phyloP scores from a whole-genome alignment of 495 filamentous ascomycete species.

The Aspergillus asperescens region DNA sequence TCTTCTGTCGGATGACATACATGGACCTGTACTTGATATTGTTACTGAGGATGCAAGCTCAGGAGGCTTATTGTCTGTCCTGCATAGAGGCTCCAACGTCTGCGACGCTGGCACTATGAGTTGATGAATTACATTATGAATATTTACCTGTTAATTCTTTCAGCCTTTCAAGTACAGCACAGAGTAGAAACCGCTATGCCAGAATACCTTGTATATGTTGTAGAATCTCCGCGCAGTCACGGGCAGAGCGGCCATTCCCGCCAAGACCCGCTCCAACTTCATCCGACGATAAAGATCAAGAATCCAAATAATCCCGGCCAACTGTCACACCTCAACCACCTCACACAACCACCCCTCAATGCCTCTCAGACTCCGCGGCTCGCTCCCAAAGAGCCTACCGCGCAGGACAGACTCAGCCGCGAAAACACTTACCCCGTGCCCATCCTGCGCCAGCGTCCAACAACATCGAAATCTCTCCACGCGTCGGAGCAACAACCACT shows the following conservation, averaged over 20 bases:
- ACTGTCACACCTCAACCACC: conserved; percentile 10
- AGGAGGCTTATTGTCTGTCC: conserved; percentile 19
- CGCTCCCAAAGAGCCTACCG: conserved; percentile 35
- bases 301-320: neutral
- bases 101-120: conserved; percentile 28
- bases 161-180: too few species aligned
- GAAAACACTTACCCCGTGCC: conserved; percentile 31
- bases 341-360: conserved; percentile 23
- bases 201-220: neutral
- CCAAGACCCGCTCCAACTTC: conserved; percentile 20
- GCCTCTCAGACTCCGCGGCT: conserved; percentile 39
- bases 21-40: conserved; percentile 21
- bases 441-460: conserved; percentile 25
- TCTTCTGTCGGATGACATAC: conserved; percentile 13
- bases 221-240: neutral
- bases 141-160: conserved; percentile 6
- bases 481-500: neutral
- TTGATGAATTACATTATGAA: conserved; percentile 29
- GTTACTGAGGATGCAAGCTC: conserved; percentile 11
- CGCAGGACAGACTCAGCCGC: conserved; percentile 20
- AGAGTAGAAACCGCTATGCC: too few species aligned
- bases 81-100: conserved; percentile 24
- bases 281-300: neutral
- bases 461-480: neutral
- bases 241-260: neutral